These are phyloP conservation scores for Sporisorium graminicola DNA, from an alignment of 1,284 basidiomycete species.

Conservation along the genomic window DNA sequence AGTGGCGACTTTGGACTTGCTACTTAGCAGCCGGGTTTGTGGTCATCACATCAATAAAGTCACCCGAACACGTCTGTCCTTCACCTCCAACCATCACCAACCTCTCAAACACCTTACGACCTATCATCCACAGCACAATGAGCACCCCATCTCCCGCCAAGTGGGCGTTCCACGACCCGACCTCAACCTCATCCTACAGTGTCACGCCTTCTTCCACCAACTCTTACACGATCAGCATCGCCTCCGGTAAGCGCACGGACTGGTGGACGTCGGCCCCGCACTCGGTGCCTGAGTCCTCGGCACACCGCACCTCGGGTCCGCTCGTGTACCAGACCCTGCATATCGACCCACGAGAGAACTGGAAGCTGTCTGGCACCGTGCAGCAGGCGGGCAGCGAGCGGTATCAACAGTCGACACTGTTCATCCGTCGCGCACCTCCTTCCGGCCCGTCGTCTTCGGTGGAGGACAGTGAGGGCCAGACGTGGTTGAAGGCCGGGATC, in stretches of 20 bases:
- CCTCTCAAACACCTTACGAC: too few species aligned
- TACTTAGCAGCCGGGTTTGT: too few species aligned
- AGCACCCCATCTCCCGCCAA: not conserved
- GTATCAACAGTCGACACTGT: constrained; percentile 44
- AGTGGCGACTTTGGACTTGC: too few species aligned
- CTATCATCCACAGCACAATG: too few species aligned
- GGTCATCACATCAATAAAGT: too few species aligned
- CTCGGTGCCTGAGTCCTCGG: constrained; percentile 31
- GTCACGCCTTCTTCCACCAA: not conserved
- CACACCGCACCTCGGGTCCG: constrained; percentile 32
- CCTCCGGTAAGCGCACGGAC: constrained; percentile 25
- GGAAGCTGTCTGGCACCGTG: constrained; percentile 18
- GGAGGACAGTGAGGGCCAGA: constrained; percentile 22
- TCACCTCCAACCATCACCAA: too few species aligned
- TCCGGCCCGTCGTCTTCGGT: not conserved
- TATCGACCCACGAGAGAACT: not conserved
- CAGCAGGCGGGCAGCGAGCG: constrained; percentile 25
- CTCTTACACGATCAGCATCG: constrained; percentile 6
- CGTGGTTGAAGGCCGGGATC: constrained; percentile 36
- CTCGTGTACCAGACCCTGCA: constrained; percentile 13
- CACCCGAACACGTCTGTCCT: too few species aligned
- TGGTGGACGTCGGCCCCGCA: constrained; percentile 40
- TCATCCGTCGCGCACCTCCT: constrained; percentile 10
- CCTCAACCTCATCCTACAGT: constrained; percentile 16
- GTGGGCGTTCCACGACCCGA: constrained; percentile 40